Conservation (phyloP, 192 early-diverging fungal species). For the Powellomyces hirtus region DNA sequence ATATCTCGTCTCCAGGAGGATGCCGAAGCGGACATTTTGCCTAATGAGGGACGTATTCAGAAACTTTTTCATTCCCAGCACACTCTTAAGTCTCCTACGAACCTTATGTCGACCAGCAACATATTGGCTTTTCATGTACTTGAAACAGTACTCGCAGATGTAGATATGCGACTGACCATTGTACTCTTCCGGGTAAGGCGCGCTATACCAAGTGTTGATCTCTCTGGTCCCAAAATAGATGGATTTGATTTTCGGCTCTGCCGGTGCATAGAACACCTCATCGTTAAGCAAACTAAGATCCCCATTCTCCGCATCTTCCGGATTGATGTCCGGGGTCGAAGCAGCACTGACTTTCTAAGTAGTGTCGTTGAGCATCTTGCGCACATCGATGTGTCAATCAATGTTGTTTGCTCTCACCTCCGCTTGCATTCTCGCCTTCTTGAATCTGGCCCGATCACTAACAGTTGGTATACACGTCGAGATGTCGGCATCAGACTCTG, state of each 20-base stretch:
- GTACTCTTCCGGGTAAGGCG: conserved; percentile 94
- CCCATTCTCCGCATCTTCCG: no score
- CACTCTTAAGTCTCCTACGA: no score
- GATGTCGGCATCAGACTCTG: conserved; percentile 23
- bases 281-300: conserved; percentile 4
- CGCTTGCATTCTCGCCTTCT: conserved; percentile 16
- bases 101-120: conserved; percentile 75
- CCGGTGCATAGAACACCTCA: not conserved
- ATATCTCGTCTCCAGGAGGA: conserved; percentile 82
- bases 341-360: no score
- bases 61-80: no score
- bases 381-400: no score
- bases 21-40: conserved; percentile 72
- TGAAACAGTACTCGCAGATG: conserved; percentile 90
- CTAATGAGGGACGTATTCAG: no score
- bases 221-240: conserved; percentile 71
- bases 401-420: conserved; percentile 18
- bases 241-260: conserved; percentile 33
- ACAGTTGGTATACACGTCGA: conserved; percentile 16
- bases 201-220: conserved; percentile 91
- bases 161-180: conserved; percentile 66
- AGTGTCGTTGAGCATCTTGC: no score
- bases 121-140: conserved; percentile 81
- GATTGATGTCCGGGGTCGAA: no score
- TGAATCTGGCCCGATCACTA: conserved; percentile 18